A percentile compares a stretch with the other conserved stretches of the same genome.
Evolutionary conservation across 106 monocot genomes (phyloP).

Genomic region (Apostasia ramifera): DNA sequence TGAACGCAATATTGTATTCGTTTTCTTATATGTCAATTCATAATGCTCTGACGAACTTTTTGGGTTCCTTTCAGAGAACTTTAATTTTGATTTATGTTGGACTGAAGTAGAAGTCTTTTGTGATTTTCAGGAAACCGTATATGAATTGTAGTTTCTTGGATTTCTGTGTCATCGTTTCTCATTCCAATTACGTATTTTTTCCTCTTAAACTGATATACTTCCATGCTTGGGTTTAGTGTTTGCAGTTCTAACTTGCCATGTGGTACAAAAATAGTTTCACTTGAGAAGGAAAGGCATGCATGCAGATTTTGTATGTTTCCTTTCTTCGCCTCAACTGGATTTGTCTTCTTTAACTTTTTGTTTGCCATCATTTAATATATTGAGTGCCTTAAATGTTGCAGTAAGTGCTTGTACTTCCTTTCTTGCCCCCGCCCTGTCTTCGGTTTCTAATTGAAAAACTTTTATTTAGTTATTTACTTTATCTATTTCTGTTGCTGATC

Average conservation of each 20-base stretch:
- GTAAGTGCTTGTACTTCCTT: background rate
- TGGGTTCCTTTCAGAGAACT: too few relatives aligned
- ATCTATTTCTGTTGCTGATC: background rate
- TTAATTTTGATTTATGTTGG: too few relatives aligned
- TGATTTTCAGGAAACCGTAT: too few relatives aligned
- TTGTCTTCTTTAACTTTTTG: background rate
- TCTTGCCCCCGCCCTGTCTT: too few relatives aligned
- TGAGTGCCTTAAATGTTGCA: background rate
- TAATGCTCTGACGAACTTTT: too few relatives aligned
- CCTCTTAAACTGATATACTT: too few relatives aligned
- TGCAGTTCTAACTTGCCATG: conserved; percentile 37
- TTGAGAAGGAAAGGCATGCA: conserved; percentile 42
- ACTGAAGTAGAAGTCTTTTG: too few relatives aligned
- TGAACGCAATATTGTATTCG: too few relatives aligned
- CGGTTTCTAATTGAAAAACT: background rate
- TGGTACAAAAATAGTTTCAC: conserved; percentile 34
- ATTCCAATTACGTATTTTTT: background rate
- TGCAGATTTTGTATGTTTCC: conserved; percentile 33
- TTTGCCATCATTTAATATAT: background rate
- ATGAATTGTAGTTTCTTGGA: too few relatives aligned
- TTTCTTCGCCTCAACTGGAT: background rate
- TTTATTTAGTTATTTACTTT: background rate
- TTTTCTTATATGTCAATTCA: too few relatives aligned
- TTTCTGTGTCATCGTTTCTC: background rate
- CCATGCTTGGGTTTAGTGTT: conserved; percentile 20